phyloP scores from a whole-genome alignment of 192 early-diverging fungal genomes.

The Podochytrium sp. region DNA sequence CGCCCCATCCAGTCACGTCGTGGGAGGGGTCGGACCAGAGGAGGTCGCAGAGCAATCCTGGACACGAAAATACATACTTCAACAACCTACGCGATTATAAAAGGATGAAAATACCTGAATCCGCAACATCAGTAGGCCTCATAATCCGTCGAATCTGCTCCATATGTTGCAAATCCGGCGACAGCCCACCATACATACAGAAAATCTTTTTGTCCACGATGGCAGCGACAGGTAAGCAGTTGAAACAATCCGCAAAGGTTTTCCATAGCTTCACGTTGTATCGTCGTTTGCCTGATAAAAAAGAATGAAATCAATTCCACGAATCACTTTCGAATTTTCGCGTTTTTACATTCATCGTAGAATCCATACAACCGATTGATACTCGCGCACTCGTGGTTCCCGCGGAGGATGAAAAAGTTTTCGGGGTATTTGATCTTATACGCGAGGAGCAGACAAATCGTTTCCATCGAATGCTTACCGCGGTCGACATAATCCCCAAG shows the following conservation, averaged over 20 bases:
- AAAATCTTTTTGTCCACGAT: constrained; percentile 98
- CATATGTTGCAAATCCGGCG: constrained; percentile 94
- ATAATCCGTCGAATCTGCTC: constrained; percentile 96
- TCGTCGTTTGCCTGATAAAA: constrained; percentile 78
- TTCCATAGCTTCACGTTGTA: constrained; percentile 99
- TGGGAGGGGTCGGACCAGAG: constrained; percentile 97
- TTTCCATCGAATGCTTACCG: constrained; percentile 96
- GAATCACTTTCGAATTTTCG: too few species aligned
- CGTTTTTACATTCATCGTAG: constrained; percentile 96
- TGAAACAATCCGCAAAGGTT: constrained; percentile 99
- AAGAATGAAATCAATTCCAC: too few species aligned
- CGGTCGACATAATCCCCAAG: constrained; percentile 97
- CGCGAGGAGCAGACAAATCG: constrained; percentile 92
- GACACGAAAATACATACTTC: background rate
- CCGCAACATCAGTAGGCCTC: constrained; percentile 96
- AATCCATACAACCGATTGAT: constrained; percentile 97
- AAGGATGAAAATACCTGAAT: too few species aligned
- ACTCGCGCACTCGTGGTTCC: constrained; percentile 97
- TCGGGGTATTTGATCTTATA: constrained; percentile 99
- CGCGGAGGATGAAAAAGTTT: constrained; percentile 98
- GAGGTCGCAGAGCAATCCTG: constrained; percentile 89
- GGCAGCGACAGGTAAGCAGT: constrained; percentile 95
- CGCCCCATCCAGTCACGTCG: constrained; percentile 91
- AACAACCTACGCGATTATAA: too few species aligned
- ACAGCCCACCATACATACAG: constrained; percentile 96